A percentile compares a stretch with the other conserved stretches of the same genome.
Evolutionary conservation across 2,329 filamentous ascomycete genomes (phyloP).

Genomic region (Stagonosporopsis chrysanthemi): DNA sequence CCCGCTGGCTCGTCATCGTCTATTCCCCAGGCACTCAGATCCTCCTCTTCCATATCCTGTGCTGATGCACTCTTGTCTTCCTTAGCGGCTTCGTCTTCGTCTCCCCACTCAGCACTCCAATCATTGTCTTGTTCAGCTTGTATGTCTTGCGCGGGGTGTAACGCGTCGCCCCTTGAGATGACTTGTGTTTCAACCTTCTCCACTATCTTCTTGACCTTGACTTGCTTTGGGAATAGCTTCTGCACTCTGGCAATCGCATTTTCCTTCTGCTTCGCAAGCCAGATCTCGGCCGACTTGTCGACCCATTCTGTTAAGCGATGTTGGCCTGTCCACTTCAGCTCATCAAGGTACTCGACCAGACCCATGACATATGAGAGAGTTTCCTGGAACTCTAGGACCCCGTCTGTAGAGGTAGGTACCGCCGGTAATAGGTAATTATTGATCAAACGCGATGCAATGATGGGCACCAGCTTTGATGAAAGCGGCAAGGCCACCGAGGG

Average conservation of each 20-base stretch:
- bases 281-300: slow-evolving; percentile 78
- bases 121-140: slow-evolving; percentile 61
- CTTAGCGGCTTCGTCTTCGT: slow-evolving; percentile 53
- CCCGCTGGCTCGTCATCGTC: slow-evolving; percentile 48
- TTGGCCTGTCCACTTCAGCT: slow-evolving; percentile 68
- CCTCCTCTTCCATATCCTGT: slow-evolving; percentile 54
- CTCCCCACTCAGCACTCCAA: slow-evolving; percentile 84
- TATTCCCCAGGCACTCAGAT: slow-evolving; percentile 58
- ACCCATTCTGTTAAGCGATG: slow-evolving; percentile 79
- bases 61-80: slow-evolving; percentile 1
- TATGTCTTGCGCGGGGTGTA: slow-evolving; percentile 62
- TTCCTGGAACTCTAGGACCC: slow-evolving; percentile 74
- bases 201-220: slow-evolving; percentile 73
- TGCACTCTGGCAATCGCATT: slow-evolving; percentile 78
- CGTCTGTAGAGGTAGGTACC: slow-evolving; percentile 76
- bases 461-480: slow-evolving; percentile 73
- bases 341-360: slow-evolving; percentile 70
- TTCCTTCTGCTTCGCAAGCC: slow-evolving; percentile 85
- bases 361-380: slow-evolving; percentile 69
- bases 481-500: slow-evolving; percentile 60
- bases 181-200: slow-evolving; percentile 86
- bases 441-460: slow-evolving; percentile 72
- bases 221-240: slow-evolving; percentile 69
- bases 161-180: slow-evolving; percentile 72
- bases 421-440: slow-evolving; percentile 76